Evolutionary conservation across 768 basidiomycete genomes (phyloP).

Genomic region (Cubamyces sp.): DNA sequence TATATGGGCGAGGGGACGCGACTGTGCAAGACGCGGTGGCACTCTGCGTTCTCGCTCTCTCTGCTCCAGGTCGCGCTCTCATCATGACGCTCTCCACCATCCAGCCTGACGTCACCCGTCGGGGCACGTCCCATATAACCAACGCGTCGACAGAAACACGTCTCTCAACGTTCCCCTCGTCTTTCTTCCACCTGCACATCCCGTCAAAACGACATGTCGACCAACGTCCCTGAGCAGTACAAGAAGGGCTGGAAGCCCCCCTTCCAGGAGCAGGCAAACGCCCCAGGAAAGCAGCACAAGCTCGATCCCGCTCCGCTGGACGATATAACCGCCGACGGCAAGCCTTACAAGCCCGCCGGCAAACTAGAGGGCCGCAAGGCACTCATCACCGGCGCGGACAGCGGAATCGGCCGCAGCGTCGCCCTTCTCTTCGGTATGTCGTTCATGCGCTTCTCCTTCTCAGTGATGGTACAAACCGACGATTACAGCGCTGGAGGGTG

Average conservation of each 20-base stretch:
- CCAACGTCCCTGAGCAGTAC: slow-evolving; percentile 32
- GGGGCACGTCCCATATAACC: not conserved
- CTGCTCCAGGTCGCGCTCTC: slow-evolving; percentile 1
- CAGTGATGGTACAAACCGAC: not conserved
- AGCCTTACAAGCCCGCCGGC: slow-evolving; percentile 47
- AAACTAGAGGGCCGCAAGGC: slow-evolving; percentile 53
- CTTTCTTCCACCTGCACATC: not conserved
- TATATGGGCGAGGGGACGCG: slow-evolving; percentile 5
- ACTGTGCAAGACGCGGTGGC: not conserved
- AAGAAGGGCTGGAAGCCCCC: slow-evolving; percentile 38
- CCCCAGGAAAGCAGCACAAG: slow-evolving; percentile 38
- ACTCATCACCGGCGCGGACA: slow-evolving; percentile 55
- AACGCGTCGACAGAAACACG: not conserved
- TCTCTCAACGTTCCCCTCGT: not conserved
- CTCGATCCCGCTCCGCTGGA: slow-evolving; percentile 42
- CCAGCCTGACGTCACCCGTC: slow-evolving; percentile 15
- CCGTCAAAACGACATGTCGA: slow-evolving; percentile 2
- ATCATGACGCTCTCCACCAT: slow-evolving; percentile 12
- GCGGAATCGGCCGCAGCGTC: slow-evolving; percentile 49
- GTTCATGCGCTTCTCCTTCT: not conserved
- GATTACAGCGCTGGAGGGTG: slow-evolving; percentile 40
- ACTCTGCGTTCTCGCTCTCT: slow-evolving; percentile 1
- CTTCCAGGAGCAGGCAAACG: slow-evolving; percentile 34
- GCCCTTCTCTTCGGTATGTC: slow-evolving; percentile 44
- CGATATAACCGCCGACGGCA: slow-evolving; percentile 48